Conservation (phyloP, 495 filamentous ascomycete genomes). For the Penicillium argentinense region DNA sequence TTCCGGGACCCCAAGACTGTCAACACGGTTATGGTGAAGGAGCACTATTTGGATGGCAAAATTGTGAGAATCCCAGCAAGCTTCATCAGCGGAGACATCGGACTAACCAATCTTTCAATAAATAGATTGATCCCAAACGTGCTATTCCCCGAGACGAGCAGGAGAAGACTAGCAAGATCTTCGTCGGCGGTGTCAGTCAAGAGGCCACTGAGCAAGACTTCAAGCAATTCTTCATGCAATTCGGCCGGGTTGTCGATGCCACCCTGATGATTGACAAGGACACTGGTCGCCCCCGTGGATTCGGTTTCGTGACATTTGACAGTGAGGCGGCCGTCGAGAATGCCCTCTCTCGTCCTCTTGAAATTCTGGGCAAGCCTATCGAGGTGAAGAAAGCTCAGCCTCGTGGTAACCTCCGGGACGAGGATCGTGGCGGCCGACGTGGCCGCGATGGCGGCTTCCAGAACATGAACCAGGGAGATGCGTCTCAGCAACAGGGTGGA, state of each 20-base stretch:
- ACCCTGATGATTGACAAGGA: conserved; percentile 99
- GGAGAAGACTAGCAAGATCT: conserved; percentile 96
- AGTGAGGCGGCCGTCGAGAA: conserved; percentile 93
- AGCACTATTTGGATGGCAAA: conserved; percentile 96
- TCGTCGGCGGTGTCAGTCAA: conserved; percentile 96
- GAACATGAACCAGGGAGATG: conserved; percentile 47
- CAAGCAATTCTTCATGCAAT: conserved; percentile 93
- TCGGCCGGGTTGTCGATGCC: conserved; percentile 92
- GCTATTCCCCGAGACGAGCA: conserved; percentile 98
- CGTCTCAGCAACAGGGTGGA: conserved; percentile 49
- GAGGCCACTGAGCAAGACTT: conserved; percentile 95
- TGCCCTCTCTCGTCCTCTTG: conserved; percentile 76
- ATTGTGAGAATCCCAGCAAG: conserved; percentile 65
- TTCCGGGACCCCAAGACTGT: conserved; percentile 97
- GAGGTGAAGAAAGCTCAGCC: conserved; percentile 99
- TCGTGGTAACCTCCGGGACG: conserved; percentile 88
- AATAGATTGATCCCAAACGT: conserved; percentile 94
- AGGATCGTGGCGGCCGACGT: conserved; percentile 64
- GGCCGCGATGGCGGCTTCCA: conserved; percentile 60
- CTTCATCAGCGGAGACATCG: conserved; percentile 1
- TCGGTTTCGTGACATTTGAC: conserved; percentile 99
- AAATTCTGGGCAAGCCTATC: conserved; percentile 92
- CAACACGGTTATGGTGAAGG: conserved; percentile 99
- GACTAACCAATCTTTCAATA: background rate
- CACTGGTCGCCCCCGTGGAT: conserved; percentile 90